These are phyloP conservation scores for Cardamine chenopodiifolia DNA, from an alignment of 345 rosid species.

Conservation along the genomic window DNA sequence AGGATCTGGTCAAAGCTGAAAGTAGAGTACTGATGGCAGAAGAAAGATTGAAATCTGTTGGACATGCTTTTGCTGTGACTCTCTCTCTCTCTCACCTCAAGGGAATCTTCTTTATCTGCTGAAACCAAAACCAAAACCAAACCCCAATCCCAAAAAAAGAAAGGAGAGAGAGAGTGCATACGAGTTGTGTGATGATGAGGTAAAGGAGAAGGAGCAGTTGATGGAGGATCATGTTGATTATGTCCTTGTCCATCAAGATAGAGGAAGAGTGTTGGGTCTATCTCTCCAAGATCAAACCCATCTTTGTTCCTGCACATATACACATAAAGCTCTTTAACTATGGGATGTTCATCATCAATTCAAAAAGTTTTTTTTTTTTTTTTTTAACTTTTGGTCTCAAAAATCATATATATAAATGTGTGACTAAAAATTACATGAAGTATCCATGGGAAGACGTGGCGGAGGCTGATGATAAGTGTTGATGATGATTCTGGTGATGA, in stretches of 20 bases:
- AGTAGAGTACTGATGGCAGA: constrained; percentile 51
- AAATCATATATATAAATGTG: background rate
- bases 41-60: constrained; percentile 49
- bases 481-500: constrained; percentile 49
- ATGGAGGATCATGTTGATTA: constrained; percentile 38
- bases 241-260: constrained; percentile 91
- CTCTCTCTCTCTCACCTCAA: constrained; percentile 32
- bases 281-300: constrained; percentile 78
- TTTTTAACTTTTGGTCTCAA: background rate
- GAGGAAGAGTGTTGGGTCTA: constrained; percentile 93
- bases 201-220: constrained; percentile 46
- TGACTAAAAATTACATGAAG: constrained; percentile 61
- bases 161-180: constrained; percentile 42
- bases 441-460: constrained; percentile 54
- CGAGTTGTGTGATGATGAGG: constrained; percentile 70
- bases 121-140: constrained; percentile 36
- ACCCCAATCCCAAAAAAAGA: constrained; percentile 32
- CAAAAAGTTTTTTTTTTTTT: background rate
- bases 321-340: background rate
- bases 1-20: constrained; percentile 76
- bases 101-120: constrained; percentile 31
- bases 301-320: constrained; percentile 46
- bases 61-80: constrained; percentile 68
- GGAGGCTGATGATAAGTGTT: constrained; percentile 47
- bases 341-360: constrained; percentile 14